These are phyloP conservation scores for Inosperma sp. DNA, from an alignment of 768 basidiomycete species.

Conservation along the genomic window DNA sequence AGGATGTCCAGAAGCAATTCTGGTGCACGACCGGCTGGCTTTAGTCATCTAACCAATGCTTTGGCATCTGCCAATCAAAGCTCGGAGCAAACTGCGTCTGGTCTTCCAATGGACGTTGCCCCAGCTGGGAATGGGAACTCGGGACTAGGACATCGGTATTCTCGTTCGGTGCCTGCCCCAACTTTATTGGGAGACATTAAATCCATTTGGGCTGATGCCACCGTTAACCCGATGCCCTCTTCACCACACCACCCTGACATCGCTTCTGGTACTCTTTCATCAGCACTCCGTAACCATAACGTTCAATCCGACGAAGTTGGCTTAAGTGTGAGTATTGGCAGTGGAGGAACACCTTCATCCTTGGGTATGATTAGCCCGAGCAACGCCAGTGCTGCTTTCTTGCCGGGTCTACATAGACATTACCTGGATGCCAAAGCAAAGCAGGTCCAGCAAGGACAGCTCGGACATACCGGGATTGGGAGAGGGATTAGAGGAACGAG, in stretches of 20 bases:
- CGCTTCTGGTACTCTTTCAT: conserved; percentile 43
- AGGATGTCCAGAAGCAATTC: conserved; percentile 75
- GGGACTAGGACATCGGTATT: conserved; percentile 61
- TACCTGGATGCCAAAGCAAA: conserved; percentile 52
- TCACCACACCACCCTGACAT: conserved; percentile 39
- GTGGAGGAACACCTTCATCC: conserved; percentile 17
- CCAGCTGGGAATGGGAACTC: conserved; percentile 17
- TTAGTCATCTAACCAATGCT: conserved; percentile 19
- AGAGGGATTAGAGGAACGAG: conserved; percentile 32
- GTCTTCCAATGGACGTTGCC: not conserved
- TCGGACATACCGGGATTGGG: conserved; percentile 24
- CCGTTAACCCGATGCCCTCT: conserved; percentile 23
- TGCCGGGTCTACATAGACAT: conserved; percentile 65
- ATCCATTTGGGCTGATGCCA: conserved; percentile 73
- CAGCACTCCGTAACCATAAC: not conserved
- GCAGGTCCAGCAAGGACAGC: conserved; percentile 30
- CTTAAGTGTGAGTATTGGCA: conserved; percentile 7
- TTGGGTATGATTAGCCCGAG: conserved; percentile 25
- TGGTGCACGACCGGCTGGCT: conserved; percentile 29
- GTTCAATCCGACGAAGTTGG: conserved; percentile 25
- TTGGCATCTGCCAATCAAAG: conserved; percentile 11
- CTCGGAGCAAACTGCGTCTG: conserved; percentile 4
- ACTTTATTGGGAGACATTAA: conserved; percentile 70
- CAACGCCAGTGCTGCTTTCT: conserved; percentile 75
- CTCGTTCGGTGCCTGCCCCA: conserved; percentile 76